phyloP scores from a whole-genome alignment of 106 monocot species.

The Posidonia australis region DNA sequence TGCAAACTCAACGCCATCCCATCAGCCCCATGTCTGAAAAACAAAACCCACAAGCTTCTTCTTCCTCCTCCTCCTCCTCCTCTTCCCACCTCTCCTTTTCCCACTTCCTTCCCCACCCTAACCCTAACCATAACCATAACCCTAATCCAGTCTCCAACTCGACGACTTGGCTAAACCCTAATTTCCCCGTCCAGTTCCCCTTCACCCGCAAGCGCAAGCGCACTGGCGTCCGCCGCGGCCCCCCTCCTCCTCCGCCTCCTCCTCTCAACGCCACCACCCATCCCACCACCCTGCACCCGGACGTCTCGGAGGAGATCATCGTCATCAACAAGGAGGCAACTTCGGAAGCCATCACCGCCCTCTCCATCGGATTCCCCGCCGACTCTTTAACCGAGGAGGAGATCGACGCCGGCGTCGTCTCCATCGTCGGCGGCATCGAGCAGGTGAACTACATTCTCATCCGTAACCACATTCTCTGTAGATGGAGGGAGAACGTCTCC shows the following conservation, averaged over 20 bases:
- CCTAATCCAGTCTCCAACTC: background rate
- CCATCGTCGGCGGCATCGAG: constrained; percentile 81
- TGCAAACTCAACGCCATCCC: too few relatives aligned
- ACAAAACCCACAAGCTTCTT: constrained; percentile 2
- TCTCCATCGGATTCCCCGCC: constrained; percentile 89
- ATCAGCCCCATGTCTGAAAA: constrained; percentile 1
- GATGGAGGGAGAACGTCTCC: constrained; percentile 44
- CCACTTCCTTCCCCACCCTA: background rate
- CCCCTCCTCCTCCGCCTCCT: constrained; percentile 6
- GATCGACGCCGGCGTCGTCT: constrained; percentile 78
- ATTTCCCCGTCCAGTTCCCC: constrained; percentile 24
- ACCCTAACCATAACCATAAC: background rate
- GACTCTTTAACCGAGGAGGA: constrained; percentile 97
- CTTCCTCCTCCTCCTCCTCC: constrained; percentile 5
- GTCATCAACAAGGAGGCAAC: constrained; percentile 90
- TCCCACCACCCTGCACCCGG: constrained; percentile 9
- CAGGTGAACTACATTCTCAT: constrained; percentile 94
- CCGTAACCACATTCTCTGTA: constrained; percentile 55
- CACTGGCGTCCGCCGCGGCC: constrained; percentile 70
- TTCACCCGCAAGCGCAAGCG: constrained; percentile 80
- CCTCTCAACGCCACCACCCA: background rate
- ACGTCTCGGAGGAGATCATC: constrained; percentile 86
- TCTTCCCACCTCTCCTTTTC: background rate
- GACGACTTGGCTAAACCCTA: constrained; percentile 11
- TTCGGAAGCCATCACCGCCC: constrained; percentile 85